Conservation (phyloP, 345 rosid genomes). For the Eucalyptus pauciflora region DNA sequence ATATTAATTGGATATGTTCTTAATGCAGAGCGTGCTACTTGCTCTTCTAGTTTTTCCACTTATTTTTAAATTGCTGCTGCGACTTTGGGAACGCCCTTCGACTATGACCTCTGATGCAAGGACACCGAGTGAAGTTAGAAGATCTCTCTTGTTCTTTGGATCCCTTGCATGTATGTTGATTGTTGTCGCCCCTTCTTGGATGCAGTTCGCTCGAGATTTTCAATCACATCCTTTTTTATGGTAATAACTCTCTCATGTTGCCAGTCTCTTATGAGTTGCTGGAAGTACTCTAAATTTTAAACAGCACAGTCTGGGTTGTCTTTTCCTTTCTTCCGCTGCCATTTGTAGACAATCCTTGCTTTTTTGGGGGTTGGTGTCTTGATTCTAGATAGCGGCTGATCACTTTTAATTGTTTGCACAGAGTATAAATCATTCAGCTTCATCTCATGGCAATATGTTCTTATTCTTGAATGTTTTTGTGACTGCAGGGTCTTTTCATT, state of each 20-base stretch:
- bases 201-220: slow-evolving; percentile 73
- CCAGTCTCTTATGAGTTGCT: background rate
- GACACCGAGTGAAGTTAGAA: slow-evolving; percentile 21
- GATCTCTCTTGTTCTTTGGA: slow-evolving; percentile 41
- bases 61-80: slow-evolving; percentile 38
- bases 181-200: slow-evolving; percentile 63
- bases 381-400: background rate
- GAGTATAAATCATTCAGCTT: background rate
- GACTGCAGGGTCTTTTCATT: slow-evolving; percentile 59
- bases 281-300: background rate
- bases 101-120: slow-evolving; percentile 8
- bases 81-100: slow-evolving; percentile 7
- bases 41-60: slow-evolving; percentile 72
- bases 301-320: background rate
- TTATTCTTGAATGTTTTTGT: background rate
- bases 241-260: slow-evolving; percentile 16
- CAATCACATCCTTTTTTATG: slow-evolving; percentile 69
- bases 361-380: background rate
- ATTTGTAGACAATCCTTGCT: background rate
- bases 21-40: slow-evolving; percentile 61
- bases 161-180: slow-evolving; percentile 38
- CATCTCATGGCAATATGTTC: background rate
- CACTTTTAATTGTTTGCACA: background rate
- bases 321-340: background rate
- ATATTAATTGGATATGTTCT: background rate